Evolutionary conservation across 768 basidiomycete genomes (phyloP).

Genomic region (Termitomyces sp.): DNA sequence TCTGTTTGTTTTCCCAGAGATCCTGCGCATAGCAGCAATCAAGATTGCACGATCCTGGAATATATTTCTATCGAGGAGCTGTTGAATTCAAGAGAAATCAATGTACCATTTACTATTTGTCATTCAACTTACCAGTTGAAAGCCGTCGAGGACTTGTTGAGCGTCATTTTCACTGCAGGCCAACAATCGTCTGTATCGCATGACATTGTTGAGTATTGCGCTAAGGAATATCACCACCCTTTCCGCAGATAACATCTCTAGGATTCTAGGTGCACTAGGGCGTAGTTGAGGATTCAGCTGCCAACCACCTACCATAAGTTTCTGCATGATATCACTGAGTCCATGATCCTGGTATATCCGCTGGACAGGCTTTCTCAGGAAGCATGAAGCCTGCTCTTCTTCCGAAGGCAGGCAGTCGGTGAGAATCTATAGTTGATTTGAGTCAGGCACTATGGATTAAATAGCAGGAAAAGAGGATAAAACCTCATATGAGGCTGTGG

Average conservation of each 20-base stretch:
- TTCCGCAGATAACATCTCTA: neutral
- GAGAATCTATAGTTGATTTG: too few relatives aligned
- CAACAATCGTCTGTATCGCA: neutral
- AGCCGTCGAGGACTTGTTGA: neutral
- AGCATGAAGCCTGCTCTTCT: too few relatives aligned
- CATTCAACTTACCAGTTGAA: neutral
- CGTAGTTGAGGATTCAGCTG: neutral
- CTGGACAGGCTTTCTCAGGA: neutral
- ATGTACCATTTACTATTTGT: too few relatives aligned
- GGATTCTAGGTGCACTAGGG: neutral
- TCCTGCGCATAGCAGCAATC: conserved; percentile 1
- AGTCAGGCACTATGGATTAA: too few relatives aligned
- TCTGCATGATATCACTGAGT: neutral
- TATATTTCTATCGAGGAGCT: neutral
- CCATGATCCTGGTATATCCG: neutral
- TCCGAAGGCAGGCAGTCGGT: too few relatives aligned
- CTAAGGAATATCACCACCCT: neutral
- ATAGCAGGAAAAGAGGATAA: too few relatives aligned
- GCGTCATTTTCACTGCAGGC: neutral
- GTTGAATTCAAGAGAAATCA: too few relatives aligned
- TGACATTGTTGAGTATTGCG: neutral
- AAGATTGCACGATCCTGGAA: neutral
- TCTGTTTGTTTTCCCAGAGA: neutral
- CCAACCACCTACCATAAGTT: neutral
- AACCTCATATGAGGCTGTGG: too few relatives aligned